A percentile compares a stretch with the other conserved stretches of the same genome.
Conservation (phyloP, 805 yeast genomes). For the Ogataea parapolymorpha region DNA sequence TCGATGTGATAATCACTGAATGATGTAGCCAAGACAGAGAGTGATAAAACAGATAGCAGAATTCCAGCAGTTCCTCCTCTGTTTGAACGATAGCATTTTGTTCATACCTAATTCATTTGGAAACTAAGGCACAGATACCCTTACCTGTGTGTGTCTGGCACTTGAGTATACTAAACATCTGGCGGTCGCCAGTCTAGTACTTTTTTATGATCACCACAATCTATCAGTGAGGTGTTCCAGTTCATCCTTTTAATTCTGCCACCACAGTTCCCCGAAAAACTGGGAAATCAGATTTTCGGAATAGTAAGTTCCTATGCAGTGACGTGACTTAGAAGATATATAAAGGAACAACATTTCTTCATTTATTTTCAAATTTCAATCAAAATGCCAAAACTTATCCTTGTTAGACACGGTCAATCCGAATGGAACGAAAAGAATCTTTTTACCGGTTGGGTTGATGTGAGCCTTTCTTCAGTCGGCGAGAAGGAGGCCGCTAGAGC, state of each 20-base stretch:
- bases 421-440: constrained; percentile 98
- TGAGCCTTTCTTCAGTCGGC: constrained; percentile 78
- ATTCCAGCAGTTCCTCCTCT: no score
- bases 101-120: no score
- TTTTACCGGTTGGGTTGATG: constrained; percentile 99
- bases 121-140: no score
- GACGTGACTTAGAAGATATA: constrained; percentile 12
- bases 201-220: no score
- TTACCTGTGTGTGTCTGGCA: no score
- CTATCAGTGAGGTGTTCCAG: neutral
- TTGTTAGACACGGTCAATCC: constrained; percentile 98
- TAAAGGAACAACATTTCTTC: constrained; percentile 2
- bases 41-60: no score
- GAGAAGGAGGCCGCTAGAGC: constrained; percentile 89
- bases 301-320: constrained; percentile 14
- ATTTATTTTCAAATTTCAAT: neutral
- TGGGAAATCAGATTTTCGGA: constrained; percentile 12
- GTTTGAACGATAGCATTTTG: no score
- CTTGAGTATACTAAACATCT: no score
- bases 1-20: no score
- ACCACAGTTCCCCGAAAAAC: constrained; percentile 4
- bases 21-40: no score
- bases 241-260: neutral
- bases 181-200: no score
- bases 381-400: constrained; percentile 57